phyloP scores from a whole-genome alignment of 306 rosid genomes.

The Bauhinia variegata region DNA sequence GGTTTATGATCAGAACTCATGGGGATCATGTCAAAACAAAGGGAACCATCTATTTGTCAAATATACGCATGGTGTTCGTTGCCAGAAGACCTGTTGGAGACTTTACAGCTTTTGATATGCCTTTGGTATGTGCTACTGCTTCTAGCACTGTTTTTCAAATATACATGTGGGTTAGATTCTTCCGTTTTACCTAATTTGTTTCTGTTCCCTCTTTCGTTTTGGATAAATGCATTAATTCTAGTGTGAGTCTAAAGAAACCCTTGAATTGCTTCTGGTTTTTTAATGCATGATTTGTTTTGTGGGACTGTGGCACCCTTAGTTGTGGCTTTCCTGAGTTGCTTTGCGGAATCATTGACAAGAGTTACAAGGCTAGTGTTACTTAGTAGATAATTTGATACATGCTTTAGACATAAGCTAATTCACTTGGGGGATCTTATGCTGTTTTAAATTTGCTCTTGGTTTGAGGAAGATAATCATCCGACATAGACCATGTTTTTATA shows the following conservation, averaged over 20 bases:
- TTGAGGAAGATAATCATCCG: conserved; percentile 3
- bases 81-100: conserved; percentile 62
- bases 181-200: neutral
- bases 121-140: conserved; percentile 75
- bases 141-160: conserved; percentile 7
- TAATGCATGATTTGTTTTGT: no score
- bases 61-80: conserved; percentile 87
- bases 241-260: no score
- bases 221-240: conserved; percentile 1
- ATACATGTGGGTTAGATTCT: neutral
- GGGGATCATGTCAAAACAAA: conserved; percentile 79
- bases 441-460: neutral
- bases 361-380: neutral
- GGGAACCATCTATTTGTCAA: conserved; percentile 86
- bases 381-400: neutral
- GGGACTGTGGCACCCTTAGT: no score
- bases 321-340: no score
- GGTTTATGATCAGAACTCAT: conserved; percentile 44
- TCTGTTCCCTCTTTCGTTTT: neutral
- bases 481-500: neutral
- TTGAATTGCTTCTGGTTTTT: no score
- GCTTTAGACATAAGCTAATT: conserved; percentile 11
- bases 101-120: conserved; percentile 87
- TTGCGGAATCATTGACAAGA: no score
- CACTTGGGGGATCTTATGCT: conserved; percentile 7